Conservation (phyloP, 345 rosid genomes). For the Populus euphratica region DNA sequence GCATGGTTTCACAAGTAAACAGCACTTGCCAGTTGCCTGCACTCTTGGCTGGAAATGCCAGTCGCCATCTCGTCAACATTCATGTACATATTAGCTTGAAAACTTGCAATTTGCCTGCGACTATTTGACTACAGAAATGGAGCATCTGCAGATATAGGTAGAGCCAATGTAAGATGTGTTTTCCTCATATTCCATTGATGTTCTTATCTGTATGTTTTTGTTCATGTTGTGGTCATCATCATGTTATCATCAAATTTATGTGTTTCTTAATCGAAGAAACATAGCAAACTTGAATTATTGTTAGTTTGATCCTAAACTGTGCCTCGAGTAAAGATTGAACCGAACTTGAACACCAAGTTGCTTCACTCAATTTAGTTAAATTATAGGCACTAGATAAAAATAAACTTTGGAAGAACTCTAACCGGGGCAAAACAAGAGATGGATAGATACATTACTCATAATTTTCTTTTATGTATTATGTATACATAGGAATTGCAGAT, state of each 20-base stretch:
- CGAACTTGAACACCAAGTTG: no score
- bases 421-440: neutral
- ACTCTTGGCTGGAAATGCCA: neutral
- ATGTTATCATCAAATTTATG: no score
- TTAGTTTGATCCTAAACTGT: no score
- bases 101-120: neutral
- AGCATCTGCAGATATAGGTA: neutral
- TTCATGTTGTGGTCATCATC: no score
- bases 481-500: neutral
- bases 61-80: neutral
- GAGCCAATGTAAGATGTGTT: neutral
- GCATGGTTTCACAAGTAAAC: neutral
- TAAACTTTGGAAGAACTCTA: neutral
- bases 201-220: no score
- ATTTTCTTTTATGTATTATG: neutral
- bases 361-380: neutral
- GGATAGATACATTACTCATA: neutral
- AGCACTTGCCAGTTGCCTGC: no score
- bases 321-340: no score
- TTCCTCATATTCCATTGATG: neutral
- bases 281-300: no score
- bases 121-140: neutral
- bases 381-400: neutral
- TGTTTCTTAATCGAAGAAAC: no score
- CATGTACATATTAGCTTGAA: neutral